These are phyloP conservation scores for Cyclotella sp. DNA, from an alignment of 108 stramenopile genomes.

Conservation along the genomic window DNA sequence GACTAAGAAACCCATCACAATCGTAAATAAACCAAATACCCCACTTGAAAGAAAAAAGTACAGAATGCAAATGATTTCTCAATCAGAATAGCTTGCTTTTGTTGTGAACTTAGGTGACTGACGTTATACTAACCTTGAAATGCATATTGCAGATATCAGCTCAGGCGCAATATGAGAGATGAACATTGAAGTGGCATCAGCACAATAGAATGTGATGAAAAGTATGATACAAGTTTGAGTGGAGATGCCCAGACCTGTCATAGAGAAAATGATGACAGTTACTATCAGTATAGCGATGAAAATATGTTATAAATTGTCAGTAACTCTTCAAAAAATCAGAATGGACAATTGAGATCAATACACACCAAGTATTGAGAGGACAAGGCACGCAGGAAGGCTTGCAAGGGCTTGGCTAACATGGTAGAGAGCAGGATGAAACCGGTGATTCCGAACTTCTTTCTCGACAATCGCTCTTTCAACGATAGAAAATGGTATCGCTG, in stretches of 20 bases:
- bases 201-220: conserved; percentile 26
- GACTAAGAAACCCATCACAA: conserved; percentile 37
- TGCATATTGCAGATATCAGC: conserved; percentile 26
- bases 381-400: conserved; percentile 15
- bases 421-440: conserved; percentile 24
- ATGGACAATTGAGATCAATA: background rate
- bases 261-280: conserved; percentile 8
- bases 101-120: background rate
- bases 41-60: background rate
- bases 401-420: conserved; percentile 23
- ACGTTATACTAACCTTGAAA: conserved; percentile 8
- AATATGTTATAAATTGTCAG: too few species aligned
- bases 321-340: background rate
- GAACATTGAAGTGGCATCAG: conserved; percentile 34
- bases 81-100: background rate
- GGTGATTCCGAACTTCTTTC: conserved; percentile 66
- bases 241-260: conserved; percentile 18
- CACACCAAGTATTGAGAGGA: conserved; percentile 15
- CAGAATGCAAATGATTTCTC: background rate
- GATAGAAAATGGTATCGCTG: conserved; percentile 67
- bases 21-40: conserved; percentile 28
- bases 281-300: background rate
- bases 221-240: background rate
- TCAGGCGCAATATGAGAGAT: conserved; percentile 28
- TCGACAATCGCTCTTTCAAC: conserved; percentile 72